Base-by-base conservation (phyloP, 495 filamentous ascomycete genomes). In the Margaritispora aquatica region DNA sequence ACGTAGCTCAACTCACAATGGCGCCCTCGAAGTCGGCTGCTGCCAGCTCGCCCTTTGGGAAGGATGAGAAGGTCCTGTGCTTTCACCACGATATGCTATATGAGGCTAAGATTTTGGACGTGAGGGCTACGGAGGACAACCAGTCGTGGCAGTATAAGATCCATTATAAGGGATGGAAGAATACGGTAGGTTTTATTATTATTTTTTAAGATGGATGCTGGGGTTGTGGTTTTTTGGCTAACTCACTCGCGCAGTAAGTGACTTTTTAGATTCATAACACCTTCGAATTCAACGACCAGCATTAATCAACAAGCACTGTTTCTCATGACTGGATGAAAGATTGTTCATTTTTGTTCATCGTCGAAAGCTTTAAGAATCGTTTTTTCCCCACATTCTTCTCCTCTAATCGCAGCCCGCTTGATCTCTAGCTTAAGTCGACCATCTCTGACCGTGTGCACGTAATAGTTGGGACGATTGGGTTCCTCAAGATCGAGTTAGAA, bases 121-220 rank as follows among this genome's bases (percentile, higher is more conserved):
- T 80, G 48, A 77, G 88, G 44, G 75, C 78, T 11, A 82, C 77
- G 1, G 73, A 81, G 22, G 86, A 89, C 71, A 85, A 85, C 72
- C 20, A 31, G 8, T 88, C 88, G 66, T 88, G 80, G 59, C 84
- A 88, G 68, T 98, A 94, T 70, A 88, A 88, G 62, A 90, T 98
- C 50, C 94, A 98, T 72, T 98, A 98, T 75, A 97, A 97, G 71
- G 94, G 94, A 60, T 97, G 94, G 94, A 98, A 98, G 75, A 89
- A 89, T 69, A 96, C 91, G 51, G 62, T 64, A 55, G 34, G n/a
- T n/a, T n/a, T n/a, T n/a, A n/a, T n/a, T n/a, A n/a, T n/a, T 56
- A 46, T n/a, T 46, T 26, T 24, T 22, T 20, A 44, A 50, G 36
- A 26, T 24, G 24, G 26, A 31, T 50, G 44, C 10, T 9, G n/a